phyloP scores from a whole-genome alignment of 1,284 basidiomycete species.

The Bjerkandera adusta region DNA sequence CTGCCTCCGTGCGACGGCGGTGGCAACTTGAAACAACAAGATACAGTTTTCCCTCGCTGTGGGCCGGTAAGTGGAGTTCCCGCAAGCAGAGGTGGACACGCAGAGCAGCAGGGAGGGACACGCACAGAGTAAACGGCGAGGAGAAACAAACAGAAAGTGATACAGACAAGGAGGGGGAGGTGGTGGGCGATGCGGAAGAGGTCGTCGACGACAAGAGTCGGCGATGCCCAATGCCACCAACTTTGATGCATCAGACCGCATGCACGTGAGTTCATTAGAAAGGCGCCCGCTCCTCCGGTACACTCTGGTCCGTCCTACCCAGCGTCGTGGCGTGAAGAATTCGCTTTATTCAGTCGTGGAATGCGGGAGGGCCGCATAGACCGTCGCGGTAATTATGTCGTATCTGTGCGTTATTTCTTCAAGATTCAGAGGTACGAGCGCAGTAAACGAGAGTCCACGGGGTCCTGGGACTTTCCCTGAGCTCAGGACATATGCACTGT shows the following conservation, averaged over 20 bases:
- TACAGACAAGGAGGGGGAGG: conserved; percentile 8
- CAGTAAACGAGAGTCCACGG: too few relatives aligned
- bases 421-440: too few relatives aligned
- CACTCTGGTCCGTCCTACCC: too few relatives aligned
- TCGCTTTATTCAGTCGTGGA: too few relatives aligned
- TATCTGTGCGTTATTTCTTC: too few relatives aligned
- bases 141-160: conserved; percentile 1
- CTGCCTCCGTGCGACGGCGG: conserved; percentile 1
- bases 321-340: too few relatives aligned
- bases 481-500: too few relatives aligned
- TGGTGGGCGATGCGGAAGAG: conserved; percentile 11
- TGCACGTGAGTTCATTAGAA: conserved; percentile 9
- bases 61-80: background rate
- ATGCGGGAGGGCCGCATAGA: too few relatives aligned
- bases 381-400: too few relatives aligned
- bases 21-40: conserved; percentile 7
- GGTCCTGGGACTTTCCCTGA: too few relatives aligned
- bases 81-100: background rate
- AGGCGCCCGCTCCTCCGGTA: too few relatives aligned
- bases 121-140: conserved; percentile 1
- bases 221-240: conserved; percentile 17
- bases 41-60: conserved; percentile 19
- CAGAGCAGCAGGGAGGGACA: background rate
- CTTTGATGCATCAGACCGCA: conserved; percentile 16
- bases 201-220: conserved; percentile 15